phyloP scores from a whole-genome alignment of 2,329 filamentous ascomycete species.

The Venturia asperata region DNA sequence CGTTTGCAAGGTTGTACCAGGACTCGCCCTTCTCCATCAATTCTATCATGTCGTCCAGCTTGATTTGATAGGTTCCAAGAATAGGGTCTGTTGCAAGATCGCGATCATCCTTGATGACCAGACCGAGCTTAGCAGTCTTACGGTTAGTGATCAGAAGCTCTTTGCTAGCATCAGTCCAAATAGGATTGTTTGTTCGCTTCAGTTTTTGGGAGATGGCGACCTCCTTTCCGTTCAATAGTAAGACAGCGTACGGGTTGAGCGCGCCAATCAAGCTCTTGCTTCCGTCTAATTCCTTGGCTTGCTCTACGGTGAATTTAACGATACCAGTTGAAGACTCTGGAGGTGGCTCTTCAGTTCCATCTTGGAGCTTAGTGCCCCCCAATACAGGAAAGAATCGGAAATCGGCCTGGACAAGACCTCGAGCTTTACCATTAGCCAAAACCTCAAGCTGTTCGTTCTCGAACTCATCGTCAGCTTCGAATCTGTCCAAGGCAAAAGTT shows the following conservation, averaged over 20 bases:
- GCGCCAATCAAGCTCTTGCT: conserved; percentile 86
- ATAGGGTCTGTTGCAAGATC: conserved; percentile 76
- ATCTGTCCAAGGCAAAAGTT: conserved; percentile 73
- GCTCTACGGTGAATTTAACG: conserved; percentile 84
- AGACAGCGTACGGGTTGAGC: conserved; percentile 81
- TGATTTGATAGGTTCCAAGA: conserved; percentile 89
- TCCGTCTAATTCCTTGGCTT: conserved; percentile 91
- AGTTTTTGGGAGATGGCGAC: conserved; percentile 84
- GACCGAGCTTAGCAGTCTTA: conserved; percentile 79
- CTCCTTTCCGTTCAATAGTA: conserved; percentile 88
- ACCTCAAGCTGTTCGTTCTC: conserved; percentile 84
- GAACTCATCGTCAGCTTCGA: conserved; percentile 69
- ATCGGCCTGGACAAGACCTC: conserved; percentile 73
- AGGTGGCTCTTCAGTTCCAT: conserved; percentile 70
- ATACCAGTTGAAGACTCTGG: conserved; percentile 93
- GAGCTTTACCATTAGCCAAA: conserved; percentile 72
- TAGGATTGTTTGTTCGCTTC: conserved; percentile 95
- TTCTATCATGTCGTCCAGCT: conserved; percentile 85
- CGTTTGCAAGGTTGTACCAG: conserved; percentile 85
- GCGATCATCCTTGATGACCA: conserved; percentile 93
- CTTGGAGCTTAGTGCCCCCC: conserved; percentile 60
- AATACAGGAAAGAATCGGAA: conserved; percentile 94
- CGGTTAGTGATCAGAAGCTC: conserved; percentile 93
- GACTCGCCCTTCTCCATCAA: conserved; percentile 88
- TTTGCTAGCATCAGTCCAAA: conserved; percentile 88